Percentiles rank a stretch among this genome's conserved stretches.
Evolutionary conservation across 768 basidiomycete species (phyloP).

Genomic region (Psilocybe sp.): DNA sequence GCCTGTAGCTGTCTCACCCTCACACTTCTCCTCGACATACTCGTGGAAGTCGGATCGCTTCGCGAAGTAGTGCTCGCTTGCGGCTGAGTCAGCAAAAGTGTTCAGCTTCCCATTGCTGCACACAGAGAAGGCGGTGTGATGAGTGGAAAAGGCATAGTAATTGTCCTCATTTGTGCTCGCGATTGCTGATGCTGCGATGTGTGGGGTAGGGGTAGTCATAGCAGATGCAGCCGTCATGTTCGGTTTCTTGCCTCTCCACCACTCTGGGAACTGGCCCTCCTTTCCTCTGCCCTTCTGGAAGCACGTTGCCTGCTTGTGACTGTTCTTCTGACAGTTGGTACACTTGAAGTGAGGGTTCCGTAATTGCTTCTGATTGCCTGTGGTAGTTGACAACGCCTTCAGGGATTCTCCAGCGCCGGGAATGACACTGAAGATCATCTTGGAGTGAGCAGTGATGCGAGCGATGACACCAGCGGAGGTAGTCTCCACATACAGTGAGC

Average conservation of each 20-base stretch:
- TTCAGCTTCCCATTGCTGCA: background rate
- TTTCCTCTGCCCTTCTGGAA: conserved; percentile 32
- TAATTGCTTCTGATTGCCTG: background rate
- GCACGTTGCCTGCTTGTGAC: conserved; percentile 25
- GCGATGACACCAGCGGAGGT: conserved; percentile 10
- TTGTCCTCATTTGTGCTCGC: background rate
- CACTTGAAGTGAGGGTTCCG: conserved; percentile 5
- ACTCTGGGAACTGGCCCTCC: no score
- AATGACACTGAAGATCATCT: background rate
- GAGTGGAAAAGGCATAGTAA: no score
- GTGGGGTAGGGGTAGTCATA: conserved; percentile 1
- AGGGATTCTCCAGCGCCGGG: background rate
- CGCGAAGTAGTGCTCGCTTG: conserved; percentile 20
- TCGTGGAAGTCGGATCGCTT: conserved; percentile 11
- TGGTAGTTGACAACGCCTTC: background rate
- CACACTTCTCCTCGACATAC: conserved; percentile 7
- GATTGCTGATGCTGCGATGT: background rate
- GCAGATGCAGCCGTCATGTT: background rate
- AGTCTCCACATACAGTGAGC: conserved; percentile 8
- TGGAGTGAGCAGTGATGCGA: conserved; percentile 2
- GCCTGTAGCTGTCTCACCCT: conserved; percentile 9
- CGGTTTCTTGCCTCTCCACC: conserved; percentile 22
- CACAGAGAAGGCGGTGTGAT: background rate
- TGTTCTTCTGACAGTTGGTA: conserved; percentile 17
- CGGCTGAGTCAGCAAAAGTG: conserved; percentile 15